Evolutionary conservation across 805 yeast species (phyloP).

Genomic region (Wickerhamiella galacta): DNA sequence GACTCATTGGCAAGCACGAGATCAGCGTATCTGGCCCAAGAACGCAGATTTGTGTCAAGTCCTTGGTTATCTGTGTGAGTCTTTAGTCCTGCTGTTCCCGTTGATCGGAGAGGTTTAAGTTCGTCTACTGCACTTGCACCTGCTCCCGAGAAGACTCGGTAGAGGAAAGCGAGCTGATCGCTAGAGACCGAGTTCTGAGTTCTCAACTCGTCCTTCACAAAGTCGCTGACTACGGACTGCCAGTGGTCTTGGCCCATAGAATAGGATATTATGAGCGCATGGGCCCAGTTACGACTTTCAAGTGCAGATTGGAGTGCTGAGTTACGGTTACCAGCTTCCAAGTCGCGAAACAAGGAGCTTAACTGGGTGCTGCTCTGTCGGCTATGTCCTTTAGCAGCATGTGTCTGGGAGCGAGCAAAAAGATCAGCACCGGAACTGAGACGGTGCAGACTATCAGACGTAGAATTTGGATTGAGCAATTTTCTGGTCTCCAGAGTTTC

Average conservation of each 20-base stretch:
- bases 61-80: slow-evolving; percentile 5
- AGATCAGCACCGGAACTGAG: slow-evolving; percentile 12
- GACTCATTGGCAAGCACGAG: slow-evolving; percentile 19
- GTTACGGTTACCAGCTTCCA: slow-evolving; percentile 47
- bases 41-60: slow-evolving; percentile 10
- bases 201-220: slow-evolving; percentile 32
- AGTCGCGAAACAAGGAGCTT: slow-evolving; percentile 21
- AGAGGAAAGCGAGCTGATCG: slow-evolving; percentile 34
- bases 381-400: slow-evolving; percentile 1
- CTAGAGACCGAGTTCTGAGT: slow-evolving; percentile 23
- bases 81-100: slow-evolving; percentile 9
- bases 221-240: slow-evolving; percentile 40
- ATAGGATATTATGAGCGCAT: slow-evolving; percentile 57
- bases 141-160: slow-evolving; percentile 50
- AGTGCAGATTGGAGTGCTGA: slow-evolving; percentile 51
- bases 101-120: slow-evolving; percentile 25
- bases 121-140: slow-evolving; percentile 36
- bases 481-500: slow-evolving; percentile 2
- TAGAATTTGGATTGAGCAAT: slow-evolving; percentile 4
- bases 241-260: slow-evolving; percentile 46
- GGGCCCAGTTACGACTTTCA: slow-evolving; percentile 52
- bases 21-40: slow-evolving; percentile 21
- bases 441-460: neutral
- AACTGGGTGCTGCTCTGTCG: slow-evolving; percentile 12
- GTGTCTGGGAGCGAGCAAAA: slow-evolving; percentile 18